Conservation (phyloP, 2,329 filamentous ascomycete genomes). For the Trichoderma pleuroti region DNA sequence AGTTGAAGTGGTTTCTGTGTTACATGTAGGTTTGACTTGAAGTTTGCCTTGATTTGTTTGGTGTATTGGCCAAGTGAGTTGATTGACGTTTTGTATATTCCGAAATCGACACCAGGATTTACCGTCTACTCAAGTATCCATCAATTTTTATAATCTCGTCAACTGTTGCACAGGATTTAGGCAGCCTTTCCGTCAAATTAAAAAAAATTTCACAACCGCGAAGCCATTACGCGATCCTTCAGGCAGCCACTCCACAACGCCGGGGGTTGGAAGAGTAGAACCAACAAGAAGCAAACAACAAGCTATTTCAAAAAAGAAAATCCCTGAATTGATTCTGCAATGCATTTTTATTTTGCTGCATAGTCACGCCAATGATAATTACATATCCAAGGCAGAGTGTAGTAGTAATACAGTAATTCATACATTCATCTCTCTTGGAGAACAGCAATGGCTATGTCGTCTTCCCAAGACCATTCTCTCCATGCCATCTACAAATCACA, state of each 20-base stretch:
- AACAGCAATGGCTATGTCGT: background rate
- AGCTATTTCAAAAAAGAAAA: background rate
- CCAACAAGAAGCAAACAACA: background rate
- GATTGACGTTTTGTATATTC: background rate
- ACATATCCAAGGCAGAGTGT: background rate
- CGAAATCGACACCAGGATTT: background rate
- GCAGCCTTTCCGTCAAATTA: background rate
- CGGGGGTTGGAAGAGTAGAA: background rate
- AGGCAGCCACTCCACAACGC: constrained; percentile 5
- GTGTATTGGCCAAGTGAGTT: background rate
- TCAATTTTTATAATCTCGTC: background rate
- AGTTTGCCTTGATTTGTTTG: background rate
- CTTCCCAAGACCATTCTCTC: background rate
- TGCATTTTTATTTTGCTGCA: background rate
- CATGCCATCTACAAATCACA: background rate
- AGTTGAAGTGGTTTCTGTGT: background rate
- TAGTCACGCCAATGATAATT: background rate
- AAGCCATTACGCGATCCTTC: background rate
- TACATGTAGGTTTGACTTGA: background rate
- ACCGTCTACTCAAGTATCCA: background rate
- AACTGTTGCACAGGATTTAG: background rate
- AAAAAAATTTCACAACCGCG: background rate
- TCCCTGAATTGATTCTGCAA: background rate
- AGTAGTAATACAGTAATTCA: background rate
- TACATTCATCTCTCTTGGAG: background rate